Conservation (phyloP, 2,329 filamentous ascomycete genomes). For the Triangularia verruculosa region DNA sequence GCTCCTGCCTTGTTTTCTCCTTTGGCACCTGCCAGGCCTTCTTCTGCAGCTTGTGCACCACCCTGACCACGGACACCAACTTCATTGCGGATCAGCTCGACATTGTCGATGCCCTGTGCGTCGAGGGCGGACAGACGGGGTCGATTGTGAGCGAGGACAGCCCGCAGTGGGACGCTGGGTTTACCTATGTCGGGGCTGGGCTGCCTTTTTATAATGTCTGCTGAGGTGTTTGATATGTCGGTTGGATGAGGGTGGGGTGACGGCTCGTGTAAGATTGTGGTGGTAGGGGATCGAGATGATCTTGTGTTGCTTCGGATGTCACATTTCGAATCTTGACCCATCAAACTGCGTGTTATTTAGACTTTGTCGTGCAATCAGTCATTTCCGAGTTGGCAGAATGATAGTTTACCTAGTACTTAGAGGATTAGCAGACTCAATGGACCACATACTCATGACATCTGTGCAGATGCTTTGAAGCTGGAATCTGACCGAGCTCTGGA, state of each 20-base stretch:
- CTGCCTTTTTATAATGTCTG: conserved; percentile 37
- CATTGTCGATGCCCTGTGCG: conserved; percentile 35
- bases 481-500: too few species aligned
- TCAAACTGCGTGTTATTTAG: neutral
- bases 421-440: neutral
- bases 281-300: neutral
- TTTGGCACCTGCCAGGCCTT: conserved; percentile 37
- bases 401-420: neutral
- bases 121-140: conserved; percentile 33
- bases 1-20: conserved; percentile 35
- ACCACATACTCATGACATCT: too few species aligned
- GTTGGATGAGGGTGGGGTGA: neutral
- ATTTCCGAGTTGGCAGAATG: neutral
- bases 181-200: conserved; percentile 29
- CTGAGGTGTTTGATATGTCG: conserved; percentile 9
- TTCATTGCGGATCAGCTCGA: conserved; percentile 37
- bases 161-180: conserved; percentile 38
- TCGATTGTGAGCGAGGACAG: conserved; percentile 35
- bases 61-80: conserved; percentile 33
- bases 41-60: conserved; percentile 38
- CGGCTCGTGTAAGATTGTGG: neutral
- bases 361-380: neutral
- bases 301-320: neutral
- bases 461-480: too few species aligned
- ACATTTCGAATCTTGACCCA: neutral